Evolutionary conservation across 164 flowering plant species (phyloP), one percentile per base, ranked within the genome.

Genomic region (Vitis cinerea): DNA sequence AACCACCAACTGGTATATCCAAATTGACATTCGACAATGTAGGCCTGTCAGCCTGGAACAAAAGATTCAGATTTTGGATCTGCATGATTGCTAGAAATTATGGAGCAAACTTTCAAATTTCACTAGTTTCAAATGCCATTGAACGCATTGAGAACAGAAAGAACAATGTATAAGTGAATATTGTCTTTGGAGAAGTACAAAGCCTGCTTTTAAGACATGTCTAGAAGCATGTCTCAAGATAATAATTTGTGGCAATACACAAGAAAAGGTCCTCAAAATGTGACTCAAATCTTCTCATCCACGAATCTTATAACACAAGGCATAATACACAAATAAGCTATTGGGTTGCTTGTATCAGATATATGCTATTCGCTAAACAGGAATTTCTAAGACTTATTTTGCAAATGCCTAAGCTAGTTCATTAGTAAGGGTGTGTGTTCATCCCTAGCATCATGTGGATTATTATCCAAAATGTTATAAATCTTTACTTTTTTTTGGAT

Each of bases 1-100:
- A 84, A 83, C 89, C 88, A 67, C 98, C 99, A 66, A 83, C 81
- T 50, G 97, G 93, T 65, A 96, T 74, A 73, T 96, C 97, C 83
- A 96, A 76, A 78, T 96, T 93, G 61, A 96, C 80, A 73, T 89
- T 77, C 64, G 92, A 86, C 74, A 96, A 80, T 49, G 98, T 93
- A 52, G 95, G 93, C 71, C 75, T 88, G 78, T 89, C 95, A 56
- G 86, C 88, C 99, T 96, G 91, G 29, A 79, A 66, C 5, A 3
- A 49, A 27, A 16, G 37, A 44, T 14, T 11, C 3, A n/a, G 8
- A 58, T 9, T 58, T 16, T 14, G 13, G 55, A 23, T n/a, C 49
- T 58, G 10, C 14, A 50, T 7, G 15, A 13, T 61, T 17, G 3
- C 47, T 51, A n/a, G 47, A 66, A 71, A 14, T 55, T 59, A 23